Conservation (phyloP, 2,329 filamentous ascomycete species). For the Fusarium gaditjirri region DNA sequence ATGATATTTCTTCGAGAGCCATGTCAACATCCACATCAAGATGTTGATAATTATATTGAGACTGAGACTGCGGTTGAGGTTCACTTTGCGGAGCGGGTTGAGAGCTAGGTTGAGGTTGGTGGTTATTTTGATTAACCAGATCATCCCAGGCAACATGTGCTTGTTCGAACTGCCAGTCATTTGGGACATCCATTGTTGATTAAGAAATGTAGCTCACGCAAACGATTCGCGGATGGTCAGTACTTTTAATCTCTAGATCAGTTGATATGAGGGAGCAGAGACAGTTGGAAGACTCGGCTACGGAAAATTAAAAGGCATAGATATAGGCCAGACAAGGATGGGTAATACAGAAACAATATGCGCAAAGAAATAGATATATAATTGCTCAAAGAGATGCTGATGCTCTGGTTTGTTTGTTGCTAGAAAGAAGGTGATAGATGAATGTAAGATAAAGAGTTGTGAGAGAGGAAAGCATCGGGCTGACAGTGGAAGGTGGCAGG, state of each 20-base stretch:
- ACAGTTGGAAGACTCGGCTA: not conserved
- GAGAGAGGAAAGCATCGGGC: not conserved
- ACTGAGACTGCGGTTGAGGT: not conserved
- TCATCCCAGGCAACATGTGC: not conserved
- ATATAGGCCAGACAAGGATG: not conserved
- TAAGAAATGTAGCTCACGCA: not conserved
- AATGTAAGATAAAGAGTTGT: constrained; percentile 12
- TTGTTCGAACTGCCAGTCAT: constrained; percentile 12
- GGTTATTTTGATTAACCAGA: not conserved
- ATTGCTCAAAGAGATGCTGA: not conserved
- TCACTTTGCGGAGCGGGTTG: not conserved
- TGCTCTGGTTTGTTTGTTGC: not conserved
- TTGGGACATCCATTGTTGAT: constrained; percentile 12
- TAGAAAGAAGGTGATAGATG: not conserved
- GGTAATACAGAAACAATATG: not conserved
- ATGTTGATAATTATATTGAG: not conserved
- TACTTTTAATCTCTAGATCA: not conserved
- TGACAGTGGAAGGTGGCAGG: constrained; percentile 13
- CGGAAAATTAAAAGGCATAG: not conserved
- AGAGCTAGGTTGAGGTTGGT: not conserved
- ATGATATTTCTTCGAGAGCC: not conserved
- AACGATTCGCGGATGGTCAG: not conserved
- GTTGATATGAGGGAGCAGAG: not conserved
- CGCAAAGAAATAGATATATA: not conserved
- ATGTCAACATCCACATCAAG: not conserved